Conservation (phyloP, 2,329 filamentous ascomycete species). For the Epichloe brachyelytri region DNA sequence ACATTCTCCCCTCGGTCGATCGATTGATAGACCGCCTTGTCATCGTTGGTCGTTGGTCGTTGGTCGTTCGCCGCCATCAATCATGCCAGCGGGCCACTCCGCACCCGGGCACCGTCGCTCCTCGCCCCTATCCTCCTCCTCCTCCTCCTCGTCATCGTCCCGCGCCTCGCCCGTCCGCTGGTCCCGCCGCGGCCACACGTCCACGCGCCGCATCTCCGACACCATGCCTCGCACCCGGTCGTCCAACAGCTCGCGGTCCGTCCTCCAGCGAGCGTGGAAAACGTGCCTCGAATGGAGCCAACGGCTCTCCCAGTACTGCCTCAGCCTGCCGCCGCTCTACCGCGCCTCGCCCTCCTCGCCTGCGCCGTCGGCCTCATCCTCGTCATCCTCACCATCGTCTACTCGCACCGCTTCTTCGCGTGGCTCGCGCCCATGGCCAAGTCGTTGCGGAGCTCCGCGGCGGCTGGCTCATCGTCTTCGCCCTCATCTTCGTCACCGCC, state of each 20-base stretch:
- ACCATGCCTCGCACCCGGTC: constrained; percentile 3
- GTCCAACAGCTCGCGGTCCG: constrained; percentile 16
- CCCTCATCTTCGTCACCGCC: constrained; percentile 59
- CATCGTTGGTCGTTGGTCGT: no score
- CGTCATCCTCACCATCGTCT: constrained; percentile 58
- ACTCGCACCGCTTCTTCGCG: constrained; percentile 68
- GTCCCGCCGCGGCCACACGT: constrained; percentile 2
- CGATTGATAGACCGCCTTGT: no score
- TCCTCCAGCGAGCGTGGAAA: constrained; percentile 24
- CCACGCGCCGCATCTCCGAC: constrained; percentile 27
- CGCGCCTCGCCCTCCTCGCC: constrained; percentile 42
- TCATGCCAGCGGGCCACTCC: no score
- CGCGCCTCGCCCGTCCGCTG: constrained; percentile 7
- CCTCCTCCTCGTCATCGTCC: not conserved
- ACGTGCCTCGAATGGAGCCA: constrained; percentile 26
- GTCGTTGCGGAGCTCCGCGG: constrained; percentile 61
- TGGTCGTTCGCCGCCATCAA: no score
- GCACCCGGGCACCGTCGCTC: not conserved
- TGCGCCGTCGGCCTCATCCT: constrained; percentile 39
- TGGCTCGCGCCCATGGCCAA: constrained; percentile 60
- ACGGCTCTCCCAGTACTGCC: constrained; percentile 35
- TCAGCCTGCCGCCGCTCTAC: constrained; percentile 46
- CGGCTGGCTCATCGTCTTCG: constrained; percentile 67
- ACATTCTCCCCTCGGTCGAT: no score
- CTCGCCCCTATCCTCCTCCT: not conserved